A percentile compares a stretch with the other conserved stretches of the same genome.
These are phyloP conservation scores for Lipomyces orientalis DNA, from an alignment of 805 yeast species.

Conservation along the genomic window DNA sequence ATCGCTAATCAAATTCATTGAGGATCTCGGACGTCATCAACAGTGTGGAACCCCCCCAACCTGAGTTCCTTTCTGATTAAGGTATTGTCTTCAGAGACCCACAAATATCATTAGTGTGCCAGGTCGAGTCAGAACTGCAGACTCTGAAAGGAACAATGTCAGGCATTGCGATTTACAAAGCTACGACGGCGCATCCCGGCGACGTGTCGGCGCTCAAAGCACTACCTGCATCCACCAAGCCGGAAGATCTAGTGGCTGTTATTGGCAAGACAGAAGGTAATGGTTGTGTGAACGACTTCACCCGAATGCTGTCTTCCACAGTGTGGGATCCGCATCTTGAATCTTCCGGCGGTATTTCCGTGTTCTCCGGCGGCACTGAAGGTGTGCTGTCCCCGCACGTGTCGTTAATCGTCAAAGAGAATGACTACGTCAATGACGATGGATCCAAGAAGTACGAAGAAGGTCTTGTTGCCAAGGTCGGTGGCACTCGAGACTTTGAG, in stretches of 20 bases:
- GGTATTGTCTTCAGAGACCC: not conserved
- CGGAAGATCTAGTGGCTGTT: constrained; percentile 33
- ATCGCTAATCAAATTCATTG: not conserved
- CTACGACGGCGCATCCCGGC: constrained; percentile 35
- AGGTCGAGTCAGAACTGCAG: not conserved
- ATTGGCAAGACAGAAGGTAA: constrained; percentile 37
- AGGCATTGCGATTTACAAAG: constrained; percentile 33
- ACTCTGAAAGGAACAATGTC: constrained; percentile 20
- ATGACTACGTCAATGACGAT: constrained; percentile 23
- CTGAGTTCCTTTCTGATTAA: no score
- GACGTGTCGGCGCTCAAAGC: constrained; percentile 28
- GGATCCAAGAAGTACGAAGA: constrained; percentile 29
- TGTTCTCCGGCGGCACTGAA: constrained; percentile 38
- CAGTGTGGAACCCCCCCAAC: not conserved
- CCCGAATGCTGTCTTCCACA: constrained; percentile 37
- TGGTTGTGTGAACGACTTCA: constrained; percentile 37
- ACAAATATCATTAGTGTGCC: not conserved
- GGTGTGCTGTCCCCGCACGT: constrained; percentile 37
- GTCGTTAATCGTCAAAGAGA: constrained; percentile 31
- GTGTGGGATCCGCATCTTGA: constrained; percentile 37
- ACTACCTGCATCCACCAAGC: constrained; percentile 25
- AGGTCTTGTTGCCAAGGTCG: constrained; percentile 36
- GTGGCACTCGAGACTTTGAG: constrained; percentile 36
- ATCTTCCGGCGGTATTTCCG: constrained; percentile 30
- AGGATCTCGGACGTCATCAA: not conserved